Percentiles rank a stretch among this genome's conserved stretches.
Conservation (phyloP, 768 basidiomycete species). For the Trichaptum fuscoviolaceum region DNA sequence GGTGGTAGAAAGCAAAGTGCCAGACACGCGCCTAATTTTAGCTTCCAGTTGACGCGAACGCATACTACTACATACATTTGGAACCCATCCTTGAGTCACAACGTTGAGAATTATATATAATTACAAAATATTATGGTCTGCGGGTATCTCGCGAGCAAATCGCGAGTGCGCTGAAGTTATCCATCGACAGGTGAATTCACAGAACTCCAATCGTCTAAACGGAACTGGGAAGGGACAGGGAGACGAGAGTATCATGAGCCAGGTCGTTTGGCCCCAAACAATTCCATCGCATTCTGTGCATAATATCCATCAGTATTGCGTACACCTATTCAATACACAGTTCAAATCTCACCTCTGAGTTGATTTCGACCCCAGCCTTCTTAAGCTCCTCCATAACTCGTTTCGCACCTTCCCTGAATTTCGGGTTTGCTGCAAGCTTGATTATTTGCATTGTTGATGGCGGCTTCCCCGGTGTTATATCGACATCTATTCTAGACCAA, state of each 20-base stretch:
- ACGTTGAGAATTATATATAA: neutral
- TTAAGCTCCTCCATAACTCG: constrained; percentile 44
- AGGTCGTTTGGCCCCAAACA: neutral
- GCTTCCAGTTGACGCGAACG: neutral
- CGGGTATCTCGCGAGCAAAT: neutral
- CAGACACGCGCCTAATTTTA: constrained; percentile 8
- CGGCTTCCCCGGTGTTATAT: constrained; percentile 35
- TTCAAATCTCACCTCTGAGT: constrained; percentile 42
- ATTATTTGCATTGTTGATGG: constrained; percentile 51
- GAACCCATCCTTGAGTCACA: too few relatives aligned
- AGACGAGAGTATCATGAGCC: constrained; percentile 1
- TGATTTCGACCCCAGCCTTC: constrained; percentile 56
- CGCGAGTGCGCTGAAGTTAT: neutral
- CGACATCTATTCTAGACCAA: constrained; percentile 36
- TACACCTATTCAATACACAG: constrained; percentile 2
- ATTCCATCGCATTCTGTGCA: neutral
- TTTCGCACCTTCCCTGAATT: constrained; percentile 45
- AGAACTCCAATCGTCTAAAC: too few relatives aligned
- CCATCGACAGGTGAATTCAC: too few relatives aligned
- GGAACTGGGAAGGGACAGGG: too few relatives aligned
- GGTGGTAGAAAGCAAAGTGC: constrained; percentile 10
- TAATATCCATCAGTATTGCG: neutral
- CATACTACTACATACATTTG: neutral
- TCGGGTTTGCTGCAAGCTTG: constrained; percentile 45
- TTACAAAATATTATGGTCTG: neutral